Base-by-base conservation (phyloP, 164 flowering plant species). In the Stephania yunnanensis region DNA sequence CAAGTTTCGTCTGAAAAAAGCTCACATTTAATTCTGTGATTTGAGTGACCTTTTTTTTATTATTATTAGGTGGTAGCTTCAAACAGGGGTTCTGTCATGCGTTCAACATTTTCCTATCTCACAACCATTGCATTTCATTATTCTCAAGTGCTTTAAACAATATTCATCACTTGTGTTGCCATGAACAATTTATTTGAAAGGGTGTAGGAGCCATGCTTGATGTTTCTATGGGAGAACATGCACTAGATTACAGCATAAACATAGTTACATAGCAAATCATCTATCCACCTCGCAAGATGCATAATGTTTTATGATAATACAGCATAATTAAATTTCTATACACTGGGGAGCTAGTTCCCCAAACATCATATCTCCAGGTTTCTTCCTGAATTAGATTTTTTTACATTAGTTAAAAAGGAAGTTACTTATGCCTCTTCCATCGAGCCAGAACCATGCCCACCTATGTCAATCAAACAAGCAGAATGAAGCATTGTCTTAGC, bases 401-500 rank as follows among this genome's bases (percentile, higher is more conserved):
- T 58, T 19, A n/a, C 20, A 58, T 58, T 58, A 13, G 65, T 10
- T 58, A 20, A 19, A 17, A 7, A 15, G n/a, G 20, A 58, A 58
- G n/a, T 6, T 17, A 58, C 65, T n/a, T 15, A 17, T 58, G 15
- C n/a, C 65, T 83, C 85, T 69, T 86, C 87, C 83, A 69, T 83
- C 76, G 52, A 48, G 52, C 80, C 78, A 61, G 75, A 68, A 11
- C 68, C 80, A 50, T n/a, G 22, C 65, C 74, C 73, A 52, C 6
- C 66, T 11, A 78, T 9, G 55, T 79, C 83, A 74, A 71, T 65
- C 77, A 74, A 77, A 90, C 92, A 87, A 72, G 89, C 80, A 73
- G 96, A 91, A 74, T 93, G 88, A 72, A 95, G 89, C 87, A 90
- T 84, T 19, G 75, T 81, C 83, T 67, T 88, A 5, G 87, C 90